phyloP scores from a whole-genome alignment of 2,329 filamentous ascomycete genomes.

The Dothistroma septosporum region DNA sequence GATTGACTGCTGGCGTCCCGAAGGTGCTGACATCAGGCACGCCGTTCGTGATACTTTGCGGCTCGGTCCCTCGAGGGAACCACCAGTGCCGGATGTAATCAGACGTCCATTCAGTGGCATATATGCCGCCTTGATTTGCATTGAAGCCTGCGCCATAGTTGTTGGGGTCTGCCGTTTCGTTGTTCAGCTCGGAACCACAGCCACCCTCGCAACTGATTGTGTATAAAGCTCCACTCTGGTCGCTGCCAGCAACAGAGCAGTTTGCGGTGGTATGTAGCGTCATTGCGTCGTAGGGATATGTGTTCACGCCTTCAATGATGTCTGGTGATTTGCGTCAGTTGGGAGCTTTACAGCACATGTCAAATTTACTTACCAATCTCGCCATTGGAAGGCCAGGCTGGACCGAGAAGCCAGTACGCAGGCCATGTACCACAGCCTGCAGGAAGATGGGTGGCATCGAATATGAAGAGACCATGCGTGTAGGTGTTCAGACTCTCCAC shows the following conservation, averaged over 20 bases:
- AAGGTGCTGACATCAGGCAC: constrained; percentile 58
- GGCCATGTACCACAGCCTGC: constrained; percentile 67
- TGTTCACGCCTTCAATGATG: constrained; percentile 38
- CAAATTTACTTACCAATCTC: constrained; percentile 28
- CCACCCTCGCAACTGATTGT: too few relatives aligned
- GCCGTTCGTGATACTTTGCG: constrained; percentile 23
- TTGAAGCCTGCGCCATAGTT: constrained; percentile 36
- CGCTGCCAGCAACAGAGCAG: constrained; percentile 28
- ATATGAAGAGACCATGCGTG: constrained; percentile 63
- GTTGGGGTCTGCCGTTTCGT: constrained; percentile 45
- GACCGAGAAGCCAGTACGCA: constrained; percentile 61
- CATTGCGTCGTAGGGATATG: constrained; percentile 30
- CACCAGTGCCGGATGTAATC: constrained; percentile 33
- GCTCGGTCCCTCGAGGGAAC: constrained; percentile 41
- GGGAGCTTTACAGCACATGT: too few relatives aligned
- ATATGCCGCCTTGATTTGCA: constrained; percentile 43
- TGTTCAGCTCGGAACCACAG: constrained; percentile 11
- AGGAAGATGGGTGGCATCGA: constrained; percentile 71
- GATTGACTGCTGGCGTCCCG: constrained; percentile 61
- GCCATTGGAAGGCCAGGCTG: constrained; percentile 40
- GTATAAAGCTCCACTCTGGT: constrained; percentile 53
- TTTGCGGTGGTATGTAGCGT: constrained; percentile 34
- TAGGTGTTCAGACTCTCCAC: constrained; percentile 62
- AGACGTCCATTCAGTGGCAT: constrained; percentile 32
- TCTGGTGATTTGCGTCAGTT: constrained; percentile 7